Percentiles rank a stretch among this genome's conserved stretches.
Evolutionary conservation across 1,139 yeast genomes (phyloP).

Genomic region (Geotrichum phurueaensis): DNA sequence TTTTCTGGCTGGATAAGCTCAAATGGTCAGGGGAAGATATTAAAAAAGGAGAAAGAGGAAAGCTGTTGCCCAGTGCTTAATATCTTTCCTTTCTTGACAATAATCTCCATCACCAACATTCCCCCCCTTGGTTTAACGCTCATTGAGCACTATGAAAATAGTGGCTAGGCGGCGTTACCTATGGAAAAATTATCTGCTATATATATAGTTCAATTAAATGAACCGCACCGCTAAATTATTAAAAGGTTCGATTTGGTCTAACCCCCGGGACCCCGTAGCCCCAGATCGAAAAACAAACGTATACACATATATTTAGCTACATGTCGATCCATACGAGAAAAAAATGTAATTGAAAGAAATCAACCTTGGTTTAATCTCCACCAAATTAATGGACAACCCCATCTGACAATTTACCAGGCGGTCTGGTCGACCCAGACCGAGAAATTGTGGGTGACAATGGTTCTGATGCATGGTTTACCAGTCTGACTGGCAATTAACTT

Average conservation of each 20-base stretch:
- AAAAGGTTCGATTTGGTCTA: too few species aligned
- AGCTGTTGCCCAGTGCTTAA: background rate
- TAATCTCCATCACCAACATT: background rate
- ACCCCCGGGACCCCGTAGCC: background rate
- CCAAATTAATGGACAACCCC: background rate
- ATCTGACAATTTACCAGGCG: background rate
- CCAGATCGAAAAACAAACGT: background rate
- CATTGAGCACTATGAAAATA: background rate
- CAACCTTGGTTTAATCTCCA: background rate
- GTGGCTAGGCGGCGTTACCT: background rate
- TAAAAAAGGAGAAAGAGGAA: background rate
- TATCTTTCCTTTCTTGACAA: background rate
- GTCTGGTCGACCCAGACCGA: background rate
- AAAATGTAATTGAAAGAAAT: too few species aligned
- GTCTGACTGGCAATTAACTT: background rate
- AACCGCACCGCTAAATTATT: background rate
- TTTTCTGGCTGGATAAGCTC: background rate
- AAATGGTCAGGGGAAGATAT: background rate
- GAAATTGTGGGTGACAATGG: background rate
- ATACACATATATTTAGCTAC: background rate
- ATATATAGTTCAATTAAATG: background rate
- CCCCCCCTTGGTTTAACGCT: background rate
- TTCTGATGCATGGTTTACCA: background rate
- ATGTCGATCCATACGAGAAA: background rate
- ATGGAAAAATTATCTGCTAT: background rate